Evolutionary conservation across 2,329 filamentous ascomycete genomes (phyloP).

Genomic region (Teratosphaeriaceae sp.): DNA sequence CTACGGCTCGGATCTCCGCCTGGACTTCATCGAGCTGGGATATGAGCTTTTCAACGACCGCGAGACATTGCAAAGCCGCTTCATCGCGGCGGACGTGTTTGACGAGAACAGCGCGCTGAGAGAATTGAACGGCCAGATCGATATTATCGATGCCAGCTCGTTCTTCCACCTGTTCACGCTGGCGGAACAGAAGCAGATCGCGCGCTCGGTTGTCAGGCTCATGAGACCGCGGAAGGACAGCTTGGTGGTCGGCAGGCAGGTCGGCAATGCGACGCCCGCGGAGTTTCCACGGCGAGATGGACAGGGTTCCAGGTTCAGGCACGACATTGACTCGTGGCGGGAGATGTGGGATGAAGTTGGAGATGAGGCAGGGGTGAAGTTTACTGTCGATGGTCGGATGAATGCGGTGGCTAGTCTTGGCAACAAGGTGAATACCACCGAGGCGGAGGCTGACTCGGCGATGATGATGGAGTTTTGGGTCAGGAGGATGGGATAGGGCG

Average conservation of each 20-base stretch:
- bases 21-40: slow-evolving; percentile 31
- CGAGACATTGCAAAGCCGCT: slow-evolving; percentile 23
- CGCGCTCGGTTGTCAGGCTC: slow-evolving; percentile 27
- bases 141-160: slow-evolving; percentile 36
- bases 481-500: slow-evolving; percentile 3
- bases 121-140: slow-evolving; percentile 32
- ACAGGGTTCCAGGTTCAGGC: slow-evolving; percentile 24
- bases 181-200: slow-evolving; percentile 33
- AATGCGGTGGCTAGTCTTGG: slow-evolving; percentile 8
- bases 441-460: not conserved
- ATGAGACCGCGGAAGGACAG: slow-evolving; percentile 29
- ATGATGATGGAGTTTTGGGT: slow-evolving; percentile 11
- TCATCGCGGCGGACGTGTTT: slow-evolving; percentile 32
- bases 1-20: slow-evolving; percentile 28
- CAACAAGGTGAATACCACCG: not conserved
- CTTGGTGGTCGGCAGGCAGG: slow-evolving; percentile 35
- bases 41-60: slow-evolving; percentile 34
- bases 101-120: slow-evolving; percentile 19
- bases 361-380: slow-evolving; percentile 30
- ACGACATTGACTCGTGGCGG: slow-evolving; percentile 32
- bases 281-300: slow-evolving; percentile 17
- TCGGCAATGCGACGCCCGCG: slow-evolving; percentile 27
- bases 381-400: slow-evolving; percentile 27
- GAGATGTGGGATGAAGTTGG: slow-evolving; percentile 35
- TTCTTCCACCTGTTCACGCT: slow-evolving; percentile 41